Evolutionary conservation across 2,329 filamentous ascomycete species (phyloP).

Genomic region (Neofusicoccum umdonicola): DNA sequence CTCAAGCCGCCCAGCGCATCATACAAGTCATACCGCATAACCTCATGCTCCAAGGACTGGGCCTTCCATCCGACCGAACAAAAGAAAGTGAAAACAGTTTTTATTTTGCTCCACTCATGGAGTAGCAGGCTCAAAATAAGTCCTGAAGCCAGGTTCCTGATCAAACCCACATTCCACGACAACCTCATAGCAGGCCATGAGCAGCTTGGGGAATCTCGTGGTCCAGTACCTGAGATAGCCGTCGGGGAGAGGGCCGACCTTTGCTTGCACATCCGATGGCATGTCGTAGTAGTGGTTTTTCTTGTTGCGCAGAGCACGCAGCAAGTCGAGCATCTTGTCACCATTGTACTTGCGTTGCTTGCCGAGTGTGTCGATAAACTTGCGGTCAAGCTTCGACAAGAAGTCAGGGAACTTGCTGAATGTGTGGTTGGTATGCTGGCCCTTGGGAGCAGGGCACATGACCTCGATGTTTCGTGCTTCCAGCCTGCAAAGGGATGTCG

Average conservation of each 20-base stretch:
- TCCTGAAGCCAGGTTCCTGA: slow-evolving; percentile 63
- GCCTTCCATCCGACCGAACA: not conserved
- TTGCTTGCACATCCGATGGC: slow-evolving; percentile 71
- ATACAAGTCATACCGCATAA: not conserved
- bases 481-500: slow-evolving; percentile 60
- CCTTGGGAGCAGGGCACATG: slow-evolving; percentile 24
- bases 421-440: slow-evolving; percentile 47
- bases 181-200: slow-evolving; percentile 77
- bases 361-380: slow-evolving; percentile 84
- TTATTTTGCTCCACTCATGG: not conserved
- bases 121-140: slow-evolving; percentile 57
- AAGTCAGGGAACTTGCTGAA: slow-evolving; percentile 67
- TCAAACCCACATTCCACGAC: slow-evolving; percentile 66
- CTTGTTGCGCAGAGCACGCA: slow-evolving; percentile 91
- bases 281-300: slow-evolving; percentile 98
- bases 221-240: slow-evolving; percentile 87
- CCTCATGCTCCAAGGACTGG: not conserved
- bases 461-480: slow-evolving; percentile 50
- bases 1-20: slow-evolving; percentile 4
- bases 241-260: slow-evolving; percentile 72
- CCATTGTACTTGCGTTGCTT: slow-evolving; percentile 96
- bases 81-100: not conserved
- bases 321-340: slow-evolving; percentile 74
- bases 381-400: slow-evolving; percentile 68
- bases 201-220: slow-evolving; percentile 69